Conservation (phyloP, 2,329 filamentous ascomycete species). For the Talaromyces sp. region DNA sequence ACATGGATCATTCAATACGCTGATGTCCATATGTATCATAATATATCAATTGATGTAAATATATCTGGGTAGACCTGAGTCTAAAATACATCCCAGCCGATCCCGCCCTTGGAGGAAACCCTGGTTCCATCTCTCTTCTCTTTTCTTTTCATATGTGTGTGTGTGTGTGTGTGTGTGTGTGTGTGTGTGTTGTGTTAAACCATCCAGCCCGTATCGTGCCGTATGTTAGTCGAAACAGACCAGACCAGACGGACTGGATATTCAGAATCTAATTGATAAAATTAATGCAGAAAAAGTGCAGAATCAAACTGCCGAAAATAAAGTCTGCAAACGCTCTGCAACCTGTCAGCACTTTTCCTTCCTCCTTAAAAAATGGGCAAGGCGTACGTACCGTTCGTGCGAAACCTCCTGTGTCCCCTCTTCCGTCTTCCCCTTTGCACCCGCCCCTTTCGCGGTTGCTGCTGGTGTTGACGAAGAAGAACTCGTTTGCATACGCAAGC, state of each 20-base stretch:
- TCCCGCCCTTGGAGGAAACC: background rate
- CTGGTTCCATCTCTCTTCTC: background rate
- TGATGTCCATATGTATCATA: background rate
- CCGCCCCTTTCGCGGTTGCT: slow-evolving; percentile 4
- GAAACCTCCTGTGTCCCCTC: slow-evolving; percentile 21
- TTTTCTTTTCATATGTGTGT: background rate
- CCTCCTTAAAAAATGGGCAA: background rate
- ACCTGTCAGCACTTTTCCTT: background rate
- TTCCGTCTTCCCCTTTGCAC: slow-evolving; percentile 21
- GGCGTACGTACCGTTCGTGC: slow-evolving; percentile 33
- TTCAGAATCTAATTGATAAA: slow-evolving; percentile 77
- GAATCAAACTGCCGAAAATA: slow-evolving; percentile 85
- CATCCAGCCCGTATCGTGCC: background rate
- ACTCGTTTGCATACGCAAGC: slow-evolving; percentile 86
- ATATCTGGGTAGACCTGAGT: background rate
- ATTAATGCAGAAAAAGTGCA: slow-evolving; percentile 99
- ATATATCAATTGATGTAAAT: background rate
- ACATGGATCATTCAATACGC: background rate
- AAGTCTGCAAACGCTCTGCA: slow-evolving; percentile 90
- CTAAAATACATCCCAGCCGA: background rate
- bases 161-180: too few relatives aligned
- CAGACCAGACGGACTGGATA: background rate
- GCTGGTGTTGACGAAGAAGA: slow-evolving; percentile 8
- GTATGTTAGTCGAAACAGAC: background rate
- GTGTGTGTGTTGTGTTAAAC: background rate